phyloP scores from a whole-genome alignment of 805 yeast species.

The Lachancea meyersii region DNA sequence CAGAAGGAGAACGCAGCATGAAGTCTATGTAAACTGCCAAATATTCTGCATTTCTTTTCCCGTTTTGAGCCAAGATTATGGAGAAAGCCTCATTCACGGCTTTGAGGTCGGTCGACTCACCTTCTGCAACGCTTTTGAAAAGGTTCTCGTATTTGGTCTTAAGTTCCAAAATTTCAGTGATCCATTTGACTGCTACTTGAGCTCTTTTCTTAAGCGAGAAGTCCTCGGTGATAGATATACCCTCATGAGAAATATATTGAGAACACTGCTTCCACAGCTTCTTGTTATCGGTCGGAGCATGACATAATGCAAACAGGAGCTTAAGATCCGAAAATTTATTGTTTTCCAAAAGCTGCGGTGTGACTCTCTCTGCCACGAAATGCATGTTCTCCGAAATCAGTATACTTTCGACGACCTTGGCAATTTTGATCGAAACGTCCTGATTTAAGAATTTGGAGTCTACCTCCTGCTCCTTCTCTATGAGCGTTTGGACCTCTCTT shows the following conservation, averaged over 20 bases:
- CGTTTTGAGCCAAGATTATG: conserved; percentile 49
- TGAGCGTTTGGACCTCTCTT: conserved; percentile 43
- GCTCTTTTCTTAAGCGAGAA: conserved; percentile 31
- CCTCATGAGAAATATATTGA: conserved; percentile 15
- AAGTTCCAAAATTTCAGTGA: conserved; percentile 47
- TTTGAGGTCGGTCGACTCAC: conserved; percentile 45
- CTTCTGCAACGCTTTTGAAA: conserved; percentile 42
- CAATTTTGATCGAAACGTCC: conserved; percentile 23
- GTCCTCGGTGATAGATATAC: conserved; percentile 13
- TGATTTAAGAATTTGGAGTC: conserved; percentile 17
- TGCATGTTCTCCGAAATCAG: conserved; percentile 18
- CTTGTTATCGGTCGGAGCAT: conserved; percentile 5
- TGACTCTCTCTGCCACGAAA: background rate
- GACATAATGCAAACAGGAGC: conserved; percentile 5
- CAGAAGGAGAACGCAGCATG: conserved; percentile 43
- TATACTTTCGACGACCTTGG: conserved; percentile 16
- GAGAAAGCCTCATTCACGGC: conserved; percentile 57
- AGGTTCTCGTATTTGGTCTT: conserved; percentile 48
- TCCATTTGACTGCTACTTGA: conserved; percentile 62
- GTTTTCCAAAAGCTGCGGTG: conserved; percentile 5
- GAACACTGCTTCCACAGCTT: conserved; percentile 8
- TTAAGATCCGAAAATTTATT: conserved; percentile 1
- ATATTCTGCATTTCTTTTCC: conserved; percentile 43
- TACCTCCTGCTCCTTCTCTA: conserved; percentile 52
- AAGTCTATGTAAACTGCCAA: conserved; percentile 54